Conservation (phyloP, 768 basidiomycete species). For the Mrakia gelida region DNA sequence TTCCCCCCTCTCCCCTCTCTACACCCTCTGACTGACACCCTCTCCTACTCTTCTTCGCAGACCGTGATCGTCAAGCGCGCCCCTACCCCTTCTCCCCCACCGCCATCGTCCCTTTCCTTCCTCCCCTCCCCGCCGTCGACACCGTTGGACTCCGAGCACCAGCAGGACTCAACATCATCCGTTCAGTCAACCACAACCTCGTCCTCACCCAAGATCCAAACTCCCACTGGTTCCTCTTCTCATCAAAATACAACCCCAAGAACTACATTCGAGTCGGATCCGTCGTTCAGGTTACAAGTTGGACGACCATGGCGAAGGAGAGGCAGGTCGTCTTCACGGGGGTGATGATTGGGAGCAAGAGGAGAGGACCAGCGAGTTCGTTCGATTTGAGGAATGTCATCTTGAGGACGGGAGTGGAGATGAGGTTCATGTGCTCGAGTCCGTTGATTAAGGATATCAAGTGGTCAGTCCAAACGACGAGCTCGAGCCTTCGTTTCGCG, state of each 20-base stretch:
- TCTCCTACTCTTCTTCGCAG: background rate
- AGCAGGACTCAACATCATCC: conserved; percentile 73
- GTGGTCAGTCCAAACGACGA: conserved; percentile 45
- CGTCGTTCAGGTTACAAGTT: conserved; percentile 66
- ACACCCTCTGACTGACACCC: background rate
- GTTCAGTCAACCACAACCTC: conserved; percentile 62
- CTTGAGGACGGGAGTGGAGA: conserved; percentile 85
- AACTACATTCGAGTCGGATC: conserved; percentile 72
- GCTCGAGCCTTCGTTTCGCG: background rate
- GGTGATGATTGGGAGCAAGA: conserved; percentile 72
- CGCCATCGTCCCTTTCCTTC: conserved; percentile 50
- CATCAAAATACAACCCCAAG: conserved; percentile 53
- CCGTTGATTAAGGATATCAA: conserved; percentile 84
- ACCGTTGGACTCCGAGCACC: conserved; percentile 45
- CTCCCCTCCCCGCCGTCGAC: conserved; percentile 44
- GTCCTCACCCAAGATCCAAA: conserved; percentile 63
- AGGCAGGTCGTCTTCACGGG: conserved; percentile 65
- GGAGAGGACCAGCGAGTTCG: conserved; percentile 76
- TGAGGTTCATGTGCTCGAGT: conserved; percentile 80
- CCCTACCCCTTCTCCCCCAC: conserved; percentile 70
- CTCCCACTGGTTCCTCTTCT: conserved; percentile 65
- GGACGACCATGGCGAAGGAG: conserved; percentile 68
- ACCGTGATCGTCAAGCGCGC: conserved; percentile 22
- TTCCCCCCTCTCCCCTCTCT: background rate
- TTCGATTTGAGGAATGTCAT: conserved; percentile 85